Evolutionary conservation across 2,329 filamentous ascomycete species (phyloP), one percentile per base, ranked within the genome.

Genomic region (Xylariales sp.): DNA sequence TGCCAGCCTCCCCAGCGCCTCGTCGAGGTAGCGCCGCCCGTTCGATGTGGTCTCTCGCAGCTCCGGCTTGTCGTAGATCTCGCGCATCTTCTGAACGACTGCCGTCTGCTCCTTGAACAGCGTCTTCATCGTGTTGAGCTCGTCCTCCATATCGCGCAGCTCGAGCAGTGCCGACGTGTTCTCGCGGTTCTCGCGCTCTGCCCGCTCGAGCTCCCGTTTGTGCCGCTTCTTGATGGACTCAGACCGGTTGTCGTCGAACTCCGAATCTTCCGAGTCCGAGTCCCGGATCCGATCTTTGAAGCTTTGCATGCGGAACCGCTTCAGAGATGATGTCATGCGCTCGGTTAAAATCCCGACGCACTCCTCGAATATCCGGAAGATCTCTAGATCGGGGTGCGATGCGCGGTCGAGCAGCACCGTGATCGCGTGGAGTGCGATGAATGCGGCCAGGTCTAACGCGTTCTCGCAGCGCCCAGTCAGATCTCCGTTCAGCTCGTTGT

Each of bases 281-380:
- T 61, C 57, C 15, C 50, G 56, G 0, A 62, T 62, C 33, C 62
- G 65, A 49, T 69, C 65, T 23, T 65, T 65, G 47, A 78, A 78
- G 0, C 75, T 74, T 33, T 76, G 71, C 38, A 71, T 71, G 6
- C 78, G 74, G 50, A 83, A 83, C 6, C 63, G 64, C 51, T 82
- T 83, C 42, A 83, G 72, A 0, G 77, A 79, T 5, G 65, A 69
- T 0, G 78, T 83, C 60, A 82, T 76, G 14, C 74, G 69, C 50
- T 83, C 79, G 1, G 73, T 80, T 44, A 83, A 50, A 16, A 81
- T 73, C 11, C 77, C 79, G 21, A 83, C 78, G 5, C 78, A 79
- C 43, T 83, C 79, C 46, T 82, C 78, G 32, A 83, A 83, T 1
- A 83, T 78, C 2, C 78, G 70, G 41, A 83, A 79, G 0, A 83